Base-by-base conservation (phyloP, 2,329 filamentous ascomycete species). In the Nigrospora sphaerica region DNA sequence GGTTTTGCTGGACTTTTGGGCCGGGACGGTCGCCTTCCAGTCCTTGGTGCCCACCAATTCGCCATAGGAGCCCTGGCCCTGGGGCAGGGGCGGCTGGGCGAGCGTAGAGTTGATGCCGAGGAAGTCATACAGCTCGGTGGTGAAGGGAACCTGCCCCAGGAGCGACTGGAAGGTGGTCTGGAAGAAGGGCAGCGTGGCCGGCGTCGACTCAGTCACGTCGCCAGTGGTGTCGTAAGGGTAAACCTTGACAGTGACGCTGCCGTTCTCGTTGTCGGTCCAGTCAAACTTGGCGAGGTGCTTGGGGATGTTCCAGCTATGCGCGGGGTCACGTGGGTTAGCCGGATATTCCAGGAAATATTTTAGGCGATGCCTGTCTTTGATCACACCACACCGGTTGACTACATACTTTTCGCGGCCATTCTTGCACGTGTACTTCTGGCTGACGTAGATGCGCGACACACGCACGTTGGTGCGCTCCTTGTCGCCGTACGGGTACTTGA, bases 401-500 rank as follows among this genome's bases (percentile, higher is more conserved):
- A 46, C 52, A 45, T 44, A 56, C 54, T 28, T 61, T n/a, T 46
- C 57, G 38, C 60, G 49, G 33, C 62, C 62, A 50, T 65, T 64
- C 44, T 56, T 61, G 44, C 54, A 55, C 6, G 59, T 62, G 33
- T 57, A 55, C 49, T 58, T 57, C 35, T 57, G 54, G 19, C 58
- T 63, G 32, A 65, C 63, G 50, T 62, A 65, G 13, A 65, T 61
- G 36, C 58, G 58, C 18, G 61, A 61, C 32, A 62, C 53, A n/a
- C 61, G 54, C 40, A 55, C 44, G 44, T 62, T 58, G 16, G 36
- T n/a, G 11, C 39, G 28, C 43, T 45, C 37, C 28, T 45, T 18
- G 18, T 45, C 41, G 12, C 31, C 44, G 11, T 46, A 37, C 3
- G 39, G 51, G 33, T 52, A 49, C n/a, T 46, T 48, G 36, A 55